These are phyloP conservation scores for Fusarium bulbicola DNA, from an alignment of 2,329 filamentous ascomycete species.

Conservation along the genomic window DNA sequence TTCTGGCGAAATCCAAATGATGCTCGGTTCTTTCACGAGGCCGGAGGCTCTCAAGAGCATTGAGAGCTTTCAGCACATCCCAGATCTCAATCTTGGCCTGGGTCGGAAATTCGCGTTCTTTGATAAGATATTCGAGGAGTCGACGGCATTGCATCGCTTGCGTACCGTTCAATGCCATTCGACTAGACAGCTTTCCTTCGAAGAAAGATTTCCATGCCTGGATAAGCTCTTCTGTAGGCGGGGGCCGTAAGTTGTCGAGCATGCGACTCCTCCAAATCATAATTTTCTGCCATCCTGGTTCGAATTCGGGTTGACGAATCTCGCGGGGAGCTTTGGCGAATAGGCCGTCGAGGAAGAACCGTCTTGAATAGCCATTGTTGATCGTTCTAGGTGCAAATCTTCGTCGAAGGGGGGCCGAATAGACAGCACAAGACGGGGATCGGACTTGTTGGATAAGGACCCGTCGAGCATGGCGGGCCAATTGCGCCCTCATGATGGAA, in stretches of 20 bases:
- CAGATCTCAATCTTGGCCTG: slow-evolving; percentile 46
- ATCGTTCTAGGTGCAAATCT: slow-evolving; percentile 38
- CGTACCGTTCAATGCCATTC: slow-evolving; percentile 66
- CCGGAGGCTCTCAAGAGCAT: slow-evolving; percentile 51
- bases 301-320: slow-evolving; percentile 69
- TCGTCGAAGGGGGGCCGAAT: slow-evolving; percentile 43
- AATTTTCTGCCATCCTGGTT: slow-evolving; percentile 77
- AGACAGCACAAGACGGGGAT: slow-evolving; percentile 47
- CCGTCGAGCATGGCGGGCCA: slow-evolving; percentile 56
- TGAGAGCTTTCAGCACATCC: slow-evolving; percentile 52
- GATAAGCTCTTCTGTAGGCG: slow-evolving; percentile 68
- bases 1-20: slow-evolving; percentile 59
- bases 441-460: slow-evolving; percentile 48
- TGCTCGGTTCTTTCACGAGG: slow-evolving; percentile 55
- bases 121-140: slow-evolving; percentile 69
- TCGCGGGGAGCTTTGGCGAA: slow-evolving; percentile 67
- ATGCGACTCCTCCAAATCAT: slow-evolving; percentile 72
- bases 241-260: slow-evolving; percentile 71
- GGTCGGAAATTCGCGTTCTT: slow-evolving; percentile 33
- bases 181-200: slow-evolving; percentile 58
- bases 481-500: slow-evolving; percentile 55
- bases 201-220: slow-evolving; percentile 74
- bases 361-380: slow-evolving; percentile 34
- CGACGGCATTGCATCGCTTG: slow-evolving; percentile 67
- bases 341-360: slow-evolving; percentile 68